Percentiles rank a stretch among this genome's conserved stretches.
These are phyloP conservation scores for Tulasnella sp. DNA, from an alignment of 768 basidiomycete genomes.

Conservation along the genomic window DNA sequence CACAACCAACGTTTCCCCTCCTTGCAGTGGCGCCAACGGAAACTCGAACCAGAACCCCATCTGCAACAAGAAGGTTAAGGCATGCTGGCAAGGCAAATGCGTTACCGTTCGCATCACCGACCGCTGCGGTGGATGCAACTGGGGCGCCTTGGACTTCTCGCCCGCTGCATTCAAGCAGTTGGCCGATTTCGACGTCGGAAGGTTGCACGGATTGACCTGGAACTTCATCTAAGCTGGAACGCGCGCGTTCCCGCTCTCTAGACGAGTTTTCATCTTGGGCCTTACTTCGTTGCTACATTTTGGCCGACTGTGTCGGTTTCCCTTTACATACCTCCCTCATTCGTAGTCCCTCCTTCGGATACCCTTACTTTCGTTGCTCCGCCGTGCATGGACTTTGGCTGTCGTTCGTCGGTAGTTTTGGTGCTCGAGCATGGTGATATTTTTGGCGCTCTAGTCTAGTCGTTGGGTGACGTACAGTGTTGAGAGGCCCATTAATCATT, in stretches of 20 bases:
- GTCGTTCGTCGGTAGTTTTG: background rate
- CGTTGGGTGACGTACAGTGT: background rate
- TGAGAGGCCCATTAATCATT: too few relatives aligned
- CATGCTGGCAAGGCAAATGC: background rate
- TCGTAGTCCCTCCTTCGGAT: constrained; percentile 1
- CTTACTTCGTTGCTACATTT: background rate
- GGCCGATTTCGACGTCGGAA: constrained; percentile 1
- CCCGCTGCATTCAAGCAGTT: constrained; percentile 14
- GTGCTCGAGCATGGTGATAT: constrained; percentile 5
- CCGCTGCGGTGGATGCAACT: background rate
- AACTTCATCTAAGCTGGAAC: background rate
- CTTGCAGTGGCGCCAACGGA: background rate
- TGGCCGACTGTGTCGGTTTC: background rate
- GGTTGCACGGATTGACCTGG: constrained; percentile 3
- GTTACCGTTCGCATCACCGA: constrained; percentile 1
- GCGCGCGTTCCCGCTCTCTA: background rate
- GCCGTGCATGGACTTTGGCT: background rate
- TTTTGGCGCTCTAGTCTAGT: background rate
- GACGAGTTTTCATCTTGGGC: background rate
- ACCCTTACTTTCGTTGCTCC: background rate
- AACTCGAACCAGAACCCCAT: constrained; percentile 17
- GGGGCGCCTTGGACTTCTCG: constrained; percentile 1
- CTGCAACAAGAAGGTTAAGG: constrained; percentile 16
- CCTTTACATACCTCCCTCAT: background rate
- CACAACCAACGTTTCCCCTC: background rate